Conservation (phyloP, 176 grass and related monocot species). For the Zoysia japonica region DNA sequence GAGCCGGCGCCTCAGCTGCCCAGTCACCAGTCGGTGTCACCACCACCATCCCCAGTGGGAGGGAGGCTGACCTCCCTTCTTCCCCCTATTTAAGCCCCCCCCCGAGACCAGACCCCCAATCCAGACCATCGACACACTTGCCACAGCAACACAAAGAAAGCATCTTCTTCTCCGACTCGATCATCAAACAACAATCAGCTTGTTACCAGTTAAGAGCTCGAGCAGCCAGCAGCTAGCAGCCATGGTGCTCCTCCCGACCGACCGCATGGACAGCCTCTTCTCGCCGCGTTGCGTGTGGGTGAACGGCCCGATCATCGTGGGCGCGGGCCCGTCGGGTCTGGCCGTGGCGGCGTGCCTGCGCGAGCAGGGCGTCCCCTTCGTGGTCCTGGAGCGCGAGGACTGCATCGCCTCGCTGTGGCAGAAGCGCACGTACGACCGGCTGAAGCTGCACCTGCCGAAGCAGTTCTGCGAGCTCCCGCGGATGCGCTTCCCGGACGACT, state of each 20-base stretch:
- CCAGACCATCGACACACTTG: constrained; percentile 37
- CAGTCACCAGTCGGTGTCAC: neutral
- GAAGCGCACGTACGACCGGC: constrained; percentile 73
- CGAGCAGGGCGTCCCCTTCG: constrained; percentile 74
- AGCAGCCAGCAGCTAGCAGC: neutral
- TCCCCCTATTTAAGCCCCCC: constrained; percentile 57
- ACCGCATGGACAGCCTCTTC: constrained; percentile 57
- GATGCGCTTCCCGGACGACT: constrained; percentile 64
- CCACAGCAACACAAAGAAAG: constrained; percentile 18
- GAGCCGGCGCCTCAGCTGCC: neutral
- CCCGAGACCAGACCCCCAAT: neutral
- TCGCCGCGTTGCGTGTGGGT: constrained; percentile 51
- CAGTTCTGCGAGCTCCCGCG: constrained; percentile 80
- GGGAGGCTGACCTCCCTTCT: neutral
- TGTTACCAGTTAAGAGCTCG: too few relatives aligned
- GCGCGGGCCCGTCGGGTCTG: constrained; percentile 69
- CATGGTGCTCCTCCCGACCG: constrained; percentile 43
- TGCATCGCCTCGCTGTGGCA: constrained; percentile 85
- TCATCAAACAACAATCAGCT: neutral
- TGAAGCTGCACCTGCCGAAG: constrained; percentile 88
- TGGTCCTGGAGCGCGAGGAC: constrained; percentile 62
- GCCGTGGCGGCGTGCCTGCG: constrained; percentile 64
- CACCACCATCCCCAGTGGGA: too few relatives aligned
- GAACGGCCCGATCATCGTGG: constrained; percentile 80
- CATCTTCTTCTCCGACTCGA: neutral